Conservation (phyloP, 805 yeast species). For the Naumovozyma baii region DNA sequence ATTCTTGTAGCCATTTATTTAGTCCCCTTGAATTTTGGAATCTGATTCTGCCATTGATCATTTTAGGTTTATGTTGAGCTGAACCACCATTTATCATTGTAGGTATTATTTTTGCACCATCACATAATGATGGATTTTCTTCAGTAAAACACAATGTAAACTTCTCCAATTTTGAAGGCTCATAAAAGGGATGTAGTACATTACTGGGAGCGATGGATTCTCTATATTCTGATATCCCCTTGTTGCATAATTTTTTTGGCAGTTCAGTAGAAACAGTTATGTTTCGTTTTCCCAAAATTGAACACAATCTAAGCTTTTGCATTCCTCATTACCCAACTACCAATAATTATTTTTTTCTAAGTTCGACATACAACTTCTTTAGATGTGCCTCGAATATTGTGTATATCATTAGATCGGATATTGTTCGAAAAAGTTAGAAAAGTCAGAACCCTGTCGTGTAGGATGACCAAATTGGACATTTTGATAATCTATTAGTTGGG, state of each 20-base stretch:
- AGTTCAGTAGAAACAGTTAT: not conserved
- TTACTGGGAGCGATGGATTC: constrained; percentile 5
- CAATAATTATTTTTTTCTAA: too few relatives aligned
- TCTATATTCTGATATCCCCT: not conserved
- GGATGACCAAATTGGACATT: too few relatives aligned
- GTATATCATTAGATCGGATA: too few relatives aligned
- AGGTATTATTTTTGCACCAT: constrained; percentile 16
- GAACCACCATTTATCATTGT: constrained; percentile 6
- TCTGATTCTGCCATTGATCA: constrained; percentile 7
- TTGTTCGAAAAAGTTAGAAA: too few relatives aligned
- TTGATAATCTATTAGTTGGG: too few relatives aligned
- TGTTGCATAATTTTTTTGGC: constrained; percentile 1
- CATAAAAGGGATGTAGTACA: constrained; percentile 23
- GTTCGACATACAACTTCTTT: too few relatives aligned
- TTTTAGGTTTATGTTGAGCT: constrained; percentile 1
- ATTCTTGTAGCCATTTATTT: constrained; percentile 15
- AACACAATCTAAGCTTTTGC: not conserved
- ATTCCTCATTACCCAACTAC: not conserved
- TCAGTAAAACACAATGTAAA: constrained; percentile 17
- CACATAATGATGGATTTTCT: constrained; percentile 11
- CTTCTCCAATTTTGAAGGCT: constrained; percentile 16
- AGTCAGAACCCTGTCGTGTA: too few relatives aligned
- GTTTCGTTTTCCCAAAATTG: not conserved
- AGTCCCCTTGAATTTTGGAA: constrained; percentile 13
- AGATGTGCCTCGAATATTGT: too few relatives aligned